Conservation (phyloP, 2,329 filamentous ascomycete species). For the Arthrobotrys sinensis region DNA sequence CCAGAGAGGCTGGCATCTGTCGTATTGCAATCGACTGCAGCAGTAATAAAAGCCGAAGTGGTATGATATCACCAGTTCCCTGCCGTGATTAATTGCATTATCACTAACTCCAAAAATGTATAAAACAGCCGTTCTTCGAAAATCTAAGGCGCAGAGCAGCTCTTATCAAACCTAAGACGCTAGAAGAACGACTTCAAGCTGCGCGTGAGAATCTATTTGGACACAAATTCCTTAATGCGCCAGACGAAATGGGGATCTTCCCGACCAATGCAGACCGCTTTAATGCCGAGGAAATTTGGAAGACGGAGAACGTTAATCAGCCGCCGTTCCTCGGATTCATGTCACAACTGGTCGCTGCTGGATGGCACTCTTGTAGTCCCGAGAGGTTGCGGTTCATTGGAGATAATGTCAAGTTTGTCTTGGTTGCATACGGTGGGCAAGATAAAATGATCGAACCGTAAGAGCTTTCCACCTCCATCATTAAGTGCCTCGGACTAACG, state of each 20-base stretch:
- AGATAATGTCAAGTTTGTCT: conserved; percentile 79
- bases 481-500: neutral
- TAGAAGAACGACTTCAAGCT: conserved; percentile 77
- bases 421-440: conserved; percentile 81
- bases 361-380: conserved; percentile 82
- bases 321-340: conserved; percentile 80
- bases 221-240: conserved; percentile 74
- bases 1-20: conserved; percentile 73
- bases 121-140: conserved; percentile 72
- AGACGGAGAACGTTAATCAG: conserved; percentile 74
- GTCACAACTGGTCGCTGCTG: conserved; percentile 82
- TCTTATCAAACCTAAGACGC: conserved; percentile 78
- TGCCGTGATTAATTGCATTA: neutral
- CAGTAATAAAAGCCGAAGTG: conserved; percentile 65
- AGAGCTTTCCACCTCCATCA: neutral
- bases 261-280: conserved; percentile 85
- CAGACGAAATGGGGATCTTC: conserved; percentile 77
- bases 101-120: neutral
- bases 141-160: conserved; percentile 75
- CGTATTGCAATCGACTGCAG: conserved; percentile 76
- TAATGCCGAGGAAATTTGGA: conserved; percentile 82
- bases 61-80: conserved; percentile 30
- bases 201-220: conserved; percentile 79
- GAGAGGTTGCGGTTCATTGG: conserved; percentile 78
- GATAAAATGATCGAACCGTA: conserved; percentile 81